These are phyloP conservation scores for Suillus ampliporus DNA, from an alignment of 768 basidiomycete genomes.

Conservation along the genomic window DNA sequence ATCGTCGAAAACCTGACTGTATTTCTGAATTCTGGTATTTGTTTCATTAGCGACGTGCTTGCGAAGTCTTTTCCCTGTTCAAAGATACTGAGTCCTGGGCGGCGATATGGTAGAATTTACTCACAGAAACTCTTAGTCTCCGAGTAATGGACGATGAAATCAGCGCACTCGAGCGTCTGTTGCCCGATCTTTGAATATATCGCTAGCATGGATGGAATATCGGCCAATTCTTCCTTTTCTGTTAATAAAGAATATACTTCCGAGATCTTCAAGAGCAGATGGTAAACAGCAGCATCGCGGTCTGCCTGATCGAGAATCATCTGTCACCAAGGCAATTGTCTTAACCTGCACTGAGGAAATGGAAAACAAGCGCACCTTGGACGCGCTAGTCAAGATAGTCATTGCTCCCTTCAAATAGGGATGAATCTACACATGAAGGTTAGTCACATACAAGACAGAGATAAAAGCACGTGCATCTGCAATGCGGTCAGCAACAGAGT, in stretches of 20 bases:
- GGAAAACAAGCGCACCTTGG: conserved; percentile 7
- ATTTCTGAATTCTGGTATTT: background rate
- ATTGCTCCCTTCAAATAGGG: conserved; percentile 11
- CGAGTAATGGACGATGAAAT: conserved; percentile 15
- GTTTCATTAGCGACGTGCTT: conserved; percentile 5
- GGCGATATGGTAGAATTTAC: background rate
- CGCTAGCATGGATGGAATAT: conserved; percentile 5
- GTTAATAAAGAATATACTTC: conserved; percentile 13
- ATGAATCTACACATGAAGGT: conserved; percentile 8
- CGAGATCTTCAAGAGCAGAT: conserved; percentile 11
- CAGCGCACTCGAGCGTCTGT: conserved; percentile 13
- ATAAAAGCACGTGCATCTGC: background rate
- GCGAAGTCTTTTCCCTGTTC: conserved; percentile 2
- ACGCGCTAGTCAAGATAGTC: conserved; percentile 6
- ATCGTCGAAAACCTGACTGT: conserved; percentile 8
- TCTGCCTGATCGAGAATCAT: conserved; percentile 8
- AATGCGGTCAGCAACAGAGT: background rate
- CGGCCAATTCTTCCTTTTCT: background rate
- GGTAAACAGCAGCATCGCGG: conserved; percentile 7
- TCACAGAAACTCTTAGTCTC: conserved; percentile 17
- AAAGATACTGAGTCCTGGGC: background rate
- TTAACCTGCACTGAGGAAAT: background rate
- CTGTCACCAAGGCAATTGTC: background rate
- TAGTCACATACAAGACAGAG: background rate
- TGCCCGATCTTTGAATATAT: conserved; percentile 10